These are phyloP conservation scores for Ajuga reptans DNA, from an alignment of 305 asterid genomes.

Conservation along the genomic window DNA sequence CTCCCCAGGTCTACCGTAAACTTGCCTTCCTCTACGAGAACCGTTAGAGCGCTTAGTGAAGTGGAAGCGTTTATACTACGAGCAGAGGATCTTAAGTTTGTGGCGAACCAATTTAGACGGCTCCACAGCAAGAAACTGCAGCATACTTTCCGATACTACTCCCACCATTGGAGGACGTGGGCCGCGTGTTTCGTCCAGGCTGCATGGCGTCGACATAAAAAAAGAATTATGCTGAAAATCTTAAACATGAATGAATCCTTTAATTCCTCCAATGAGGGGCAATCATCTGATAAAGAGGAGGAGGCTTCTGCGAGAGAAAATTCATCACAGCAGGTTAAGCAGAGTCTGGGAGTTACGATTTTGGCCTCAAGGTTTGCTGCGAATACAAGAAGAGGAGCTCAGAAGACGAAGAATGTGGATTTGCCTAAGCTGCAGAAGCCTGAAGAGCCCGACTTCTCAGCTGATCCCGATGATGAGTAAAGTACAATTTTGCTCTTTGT, in stretches of 20 bases:
- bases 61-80: slow-evolving; percentile 64
- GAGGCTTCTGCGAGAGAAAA: slow-evolving; percentile 12
- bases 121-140: slow-evolving; percentile 73
- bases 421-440: slow-evolving; percentile 51
- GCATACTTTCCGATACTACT: slow-evolving; percentile 62
- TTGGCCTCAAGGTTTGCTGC: slow-evolving; percentile 61
- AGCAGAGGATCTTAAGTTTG: slow-evolving; percentile 76
- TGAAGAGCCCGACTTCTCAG: slow-evolving; percentile 63
- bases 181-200: slow-evolving; percentile 70
- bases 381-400: slow-evolving; percentile 54
- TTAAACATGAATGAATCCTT: slow-evolving; percentile 44
- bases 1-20: slow-evolving; percentile 52
- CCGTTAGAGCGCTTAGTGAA: slow-evolving; percentile 52
- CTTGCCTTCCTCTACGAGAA: slow-evolving; percentile 62
- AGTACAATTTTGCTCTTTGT: background rate
- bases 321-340: slow-evolving; percentile 23
- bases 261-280: slow-evolving; percentile 24
- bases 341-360: slow-evolving; percentile 47
- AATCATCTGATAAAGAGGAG: slow-evolving; percentile 22
- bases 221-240: slow-evolving; percentile 33
- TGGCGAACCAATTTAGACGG: slow-evolving; percentile 67
- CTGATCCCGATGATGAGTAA: slow-evolving; percentile 50
- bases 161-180: slow-evolving; percentile 87
- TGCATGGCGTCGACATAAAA: slow-evolving; percentile 56
- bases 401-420: slow-evolving; percentile 38